Conservation (phyloP, 257 asterid genomes). For the Penstemon newberryi region DNA sequence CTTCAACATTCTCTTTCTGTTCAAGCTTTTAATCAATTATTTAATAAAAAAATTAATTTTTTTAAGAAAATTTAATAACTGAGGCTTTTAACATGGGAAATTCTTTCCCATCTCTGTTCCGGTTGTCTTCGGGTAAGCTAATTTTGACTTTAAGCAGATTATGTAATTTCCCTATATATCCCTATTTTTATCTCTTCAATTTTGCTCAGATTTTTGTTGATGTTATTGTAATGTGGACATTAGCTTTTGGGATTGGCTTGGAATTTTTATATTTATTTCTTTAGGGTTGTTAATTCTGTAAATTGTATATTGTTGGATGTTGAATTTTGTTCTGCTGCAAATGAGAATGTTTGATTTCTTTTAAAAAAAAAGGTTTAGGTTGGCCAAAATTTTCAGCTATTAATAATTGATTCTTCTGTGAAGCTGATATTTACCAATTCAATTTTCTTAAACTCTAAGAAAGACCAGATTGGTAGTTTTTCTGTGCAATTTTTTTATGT, state of each 20-base stretch:
- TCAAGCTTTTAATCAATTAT: conserved; percentile 28
- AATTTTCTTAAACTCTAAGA: not conserved
- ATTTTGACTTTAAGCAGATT: conserved; percentile 32
- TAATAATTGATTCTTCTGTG: not conserved
- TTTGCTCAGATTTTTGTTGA: conserved; percentile 4
- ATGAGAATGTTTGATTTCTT: conserved; percentile 16
- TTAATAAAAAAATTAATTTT: conserved; percentile 8
- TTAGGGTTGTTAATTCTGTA: conserved; percentile 19
- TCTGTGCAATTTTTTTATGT: conserved; percentile 16
- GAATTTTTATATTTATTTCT: conserved; percentile 13
- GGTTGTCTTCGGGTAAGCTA: conserved; percentile 45
- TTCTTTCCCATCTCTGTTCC: conserved; percentile 31
- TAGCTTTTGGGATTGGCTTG: conserved; percentile 13
- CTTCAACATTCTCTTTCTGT: conserved; percentile 22
- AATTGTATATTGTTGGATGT: not conserved
- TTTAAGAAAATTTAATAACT: not conserved
- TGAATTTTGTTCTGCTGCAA: conserved; percentile 2
- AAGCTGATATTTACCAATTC: conserved; percentile 1
- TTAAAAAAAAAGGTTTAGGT: not conserved
- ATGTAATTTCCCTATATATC: not conserved
- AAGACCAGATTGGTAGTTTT: not conserved
- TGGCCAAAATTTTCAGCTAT: not conserved
- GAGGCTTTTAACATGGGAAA: conserved; percentile 18
- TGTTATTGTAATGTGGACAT: not conserved
- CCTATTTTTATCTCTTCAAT: not conserved